Conservation (phyloP, 805 yeast genomes). For the Danielia reshetovae region DNA sequence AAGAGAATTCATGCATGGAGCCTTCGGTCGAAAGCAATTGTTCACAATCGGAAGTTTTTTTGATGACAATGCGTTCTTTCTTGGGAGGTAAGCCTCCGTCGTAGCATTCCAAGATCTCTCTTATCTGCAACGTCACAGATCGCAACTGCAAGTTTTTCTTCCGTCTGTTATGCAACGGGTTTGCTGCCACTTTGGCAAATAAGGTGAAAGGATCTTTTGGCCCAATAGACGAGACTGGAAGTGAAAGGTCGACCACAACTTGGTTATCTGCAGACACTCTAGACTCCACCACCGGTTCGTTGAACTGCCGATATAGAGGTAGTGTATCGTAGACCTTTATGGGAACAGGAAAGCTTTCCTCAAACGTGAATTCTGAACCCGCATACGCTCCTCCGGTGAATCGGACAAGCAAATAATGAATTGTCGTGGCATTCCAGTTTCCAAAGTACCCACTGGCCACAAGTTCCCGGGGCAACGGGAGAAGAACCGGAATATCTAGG, state of each 20-base stretch:
- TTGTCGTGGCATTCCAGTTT: conserved; percentile 45
- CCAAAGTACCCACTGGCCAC: conserved; percentile 49
- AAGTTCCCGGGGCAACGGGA: conserved; percentile 52
- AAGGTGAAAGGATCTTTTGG: conserved; percentile 48
- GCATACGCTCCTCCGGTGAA: conserved; percentile 29
- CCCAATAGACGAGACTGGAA: conserved; percentile 56
- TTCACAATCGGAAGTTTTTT: conserved; percentile 26
- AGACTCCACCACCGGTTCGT: conserved; percentile 46
- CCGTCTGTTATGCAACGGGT: conserved; percentile 26
- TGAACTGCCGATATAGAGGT: conserved; percentile 53
- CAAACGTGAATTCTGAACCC: conserved; percentile 27
- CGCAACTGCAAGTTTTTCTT: conserved; percentile 38
- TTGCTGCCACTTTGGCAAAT: conserved; percentile 39
- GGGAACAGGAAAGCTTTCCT: conserved; percentile 44
- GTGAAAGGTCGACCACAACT: conserved; percentile 40
- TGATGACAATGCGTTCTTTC: conserved; percentile 40
- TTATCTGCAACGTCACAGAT: conserved; percentile 43
- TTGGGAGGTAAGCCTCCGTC: conserved; percentile 49
- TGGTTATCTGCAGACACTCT: conserved; percentile 47
- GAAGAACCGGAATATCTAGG: conserved; percentile 55
- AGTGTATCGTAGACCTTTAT: conserved; percentile 55
- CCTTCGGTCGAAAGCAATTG: conserved; percentile 25
- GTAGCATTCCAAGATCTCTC: conserved; percentile 51
- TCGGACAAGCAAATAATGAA: conserved; percentile 42
- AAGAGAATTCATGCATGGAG: conserved; percentile 18